Evolutionary conservation across 2,329 filamentous ascomycete species (phyloP), one percentile per base, ranked within the genome.

Genomic region (Aspergillus nomiae): DNA sequence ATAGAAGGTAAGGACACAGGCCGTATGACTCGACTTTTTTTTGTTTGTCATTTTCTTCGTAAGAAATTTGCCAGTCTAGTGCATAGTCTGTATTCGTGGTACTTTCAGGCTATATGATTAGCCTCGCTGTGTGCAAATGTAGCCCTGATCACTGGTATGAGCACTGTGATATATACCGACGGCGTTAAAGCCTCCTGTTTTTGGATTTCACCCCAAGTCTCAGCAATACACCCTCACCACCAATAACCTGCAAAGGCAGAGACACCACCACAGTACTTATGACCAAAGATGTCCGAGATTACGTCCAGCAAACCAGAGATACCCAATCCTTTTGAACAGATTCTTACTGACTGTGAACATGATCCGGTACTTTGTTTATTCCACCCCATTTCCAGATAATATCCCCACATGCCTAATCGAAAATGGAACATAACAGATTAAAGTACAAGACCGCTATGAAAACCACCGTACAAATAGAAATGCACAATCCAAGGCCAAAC

Each of bases 401-500:
- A 34, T 9, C 30, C 34, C n/a, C 28, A 36, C 16, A 38, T 53
- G 16, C 38, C 53, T 26, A 19, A 36, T 32, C 30, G 51, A 57
- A 30, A 21, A 53, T 30, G 26, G 34, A 36, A 36, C 32, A 26
- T 10, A 38, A 55, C 43, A 70, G 68, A 34, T 21, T 24, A 80
- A 89, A 71, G 63, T 96, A 12, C 91, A 94, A 78, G 77, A 81
- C 8, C 84, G 88, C 48, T 98, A 97, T 76, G 82, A 85, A 12
- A 84, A 82, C 1, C 94, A 98, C 74, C 89, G 94, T 57, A 85
- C 81, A 7, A 89, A 86, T 53, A 88, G 94, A 61, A 96, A 96
- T 73, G 82, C 80, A 3, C 89, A 94, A 70, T 93, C 96, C 75
- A 89, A 85, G 67, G 84, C 84, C 12, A 92, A 90, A 70, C 89